Conservation (phyloP, 1,139 yeast genomes). For the Saccharomyces hybrid region DNA sequence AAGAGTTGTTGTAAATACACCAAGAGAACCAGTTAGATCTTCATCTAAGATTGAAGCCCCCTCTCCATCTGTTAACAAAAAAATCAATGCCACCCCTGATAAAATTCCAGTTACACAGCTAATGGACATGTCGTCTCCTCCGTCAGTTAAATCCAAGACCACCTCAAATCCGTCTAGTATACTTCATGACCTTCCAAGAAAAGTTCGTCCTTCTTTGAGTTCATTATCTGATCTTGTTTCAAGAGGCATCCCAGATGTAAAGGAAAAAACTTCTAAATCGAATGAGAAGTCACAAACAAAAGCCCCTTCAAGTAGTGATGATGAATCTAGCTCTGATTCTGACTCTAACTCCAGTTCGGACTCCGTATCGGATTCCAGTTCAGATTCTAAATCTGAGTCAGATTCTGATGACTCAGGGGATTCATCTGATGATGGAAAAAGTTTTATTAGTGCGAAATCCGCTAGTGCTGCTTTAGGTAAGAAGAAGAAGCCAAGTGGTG, state of each 20-base stretch:
- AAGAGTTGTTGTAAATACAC: conserved; percentile 34
- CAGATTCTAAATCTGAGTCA: too few species aligned
- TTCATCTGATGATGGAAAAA: conserved; percentile 22
- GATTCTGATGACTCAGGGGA: conserved; percentile 16
- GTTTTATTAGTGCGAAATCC: conserved; percentile 37
- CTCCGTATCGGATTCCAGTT: too few species aligned
- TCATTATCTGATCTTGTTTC: conserved; percentile 51
- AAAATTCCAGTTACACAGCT: conserved; percentile 16
- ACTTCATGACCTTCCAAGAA: conserved; percentile 18
- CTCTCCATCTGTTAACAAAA: not conserved
- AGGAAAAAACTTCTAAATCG: conserved; percentile 36
- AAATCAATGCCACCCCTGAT: conserved; percentile 10
- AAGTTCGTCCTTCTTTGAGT: conserved; percentile 37
- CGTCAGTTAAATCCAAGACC: conserved; percentile 5
- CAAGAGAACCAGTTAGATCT: conserved; percentile 5
- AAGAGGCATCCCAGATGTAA: conserved; percentile 58
- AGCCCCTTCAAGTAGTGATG: conserved; percentile 20
- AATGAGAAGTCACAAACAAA: conserved; percentile 31
- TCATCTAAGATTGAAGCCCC: not conserved
- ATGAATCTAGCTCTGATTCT: conserved; percentile 22
- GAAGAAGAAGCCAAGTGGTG: conserved; percentile 38
- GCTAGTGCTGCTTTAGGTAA: conserved; percentile 37
- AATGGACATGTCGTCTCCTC: conserved; percentile 15
- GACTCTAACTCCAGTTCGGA: conserved; percentile 20
- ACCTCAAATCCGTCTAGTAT: conserved; percentile 12